A percentile compares a stretch with the other conserved stretches of the same genome.
Conservation (phyloP, 2,329 filamentous ascomycete species). For the Didymella glomerata region DNA sequence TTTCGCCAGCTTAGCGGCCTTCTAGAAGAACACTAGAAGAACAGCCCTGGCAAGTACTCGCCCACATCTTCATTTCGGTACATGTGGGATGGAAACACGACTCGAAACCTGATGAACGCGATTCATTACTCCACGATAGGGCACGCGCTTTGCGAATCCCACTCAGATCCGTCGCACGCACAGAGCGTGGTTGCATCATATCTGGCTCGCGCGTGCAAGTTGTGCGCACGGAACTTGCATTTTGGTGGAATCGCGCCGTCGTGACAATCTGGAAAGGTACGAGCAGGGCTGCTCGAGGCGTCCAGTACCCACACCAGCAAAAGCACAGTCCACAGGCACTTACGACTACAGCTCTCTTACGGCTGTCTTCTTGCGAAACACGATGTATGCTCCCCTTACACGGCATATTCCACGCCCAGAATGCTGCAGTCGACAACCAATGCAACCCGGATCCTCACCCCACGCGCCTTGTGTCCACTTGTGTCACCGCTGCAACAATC, state of each 20-base stretch:
- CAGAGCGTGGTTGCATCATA: slow-evolving; percentile 32
- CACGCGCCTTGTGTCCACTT: slow-evolving; percentile 25
- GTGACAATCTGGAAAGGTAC: slow-evolving; percentile 11
- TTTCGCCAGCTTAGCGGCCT: slow-evolving; percentile 41
- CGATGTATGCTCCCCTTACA: slow-evolving; percentile 21
- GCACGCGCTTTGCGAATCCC: slow-evolving; percentile 23
- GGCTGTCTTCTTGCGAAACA: slow-evolving; percentile 25
- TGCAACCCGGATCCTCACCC: slow-evolving; percentile 24
- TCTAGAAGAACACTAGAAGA: slow-evolving; percentile 44
- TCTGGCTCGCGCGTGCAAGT: slow-evolving; percentile 13
- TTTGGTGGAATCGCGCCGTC: slow-evolving; percentile 16
- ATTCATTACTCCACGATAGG: slow-evolving; percentile 21
- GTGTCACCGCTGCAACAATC: slow-evolving; percentile 13
- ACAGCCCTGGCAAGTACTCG: slow-evolving; percentile 31
- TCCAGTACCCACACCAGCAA: slow-evolving; percentile 15
- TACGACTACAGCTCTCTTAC: slow-evolving; percentile 18
- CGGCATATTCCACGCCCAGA: slow-evolving; percentile 29
- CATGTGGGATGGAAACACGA: slow-evolving; percentile 21
- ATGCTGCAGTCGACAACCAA: slow-evolving; percentile 26
- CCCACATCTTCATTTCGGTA: slow-evolving; percentile 41
- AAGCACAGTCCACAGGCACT: slow-evolving; percentile 13
- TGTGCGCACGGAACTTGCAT: slow-evolving; percentile 8
- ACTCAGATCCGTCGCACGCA: slow-evolving; percentile 25
- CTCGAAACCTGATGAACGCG: slow-evolving; percentile 14
- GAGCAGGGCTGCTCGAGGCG: slow-evolving; percentile 7